These are phyloP conservation scores for Trypanosoma rangeli DNA, from an alignment of 208 protist species.

Conservation along the genomic window DNA sequence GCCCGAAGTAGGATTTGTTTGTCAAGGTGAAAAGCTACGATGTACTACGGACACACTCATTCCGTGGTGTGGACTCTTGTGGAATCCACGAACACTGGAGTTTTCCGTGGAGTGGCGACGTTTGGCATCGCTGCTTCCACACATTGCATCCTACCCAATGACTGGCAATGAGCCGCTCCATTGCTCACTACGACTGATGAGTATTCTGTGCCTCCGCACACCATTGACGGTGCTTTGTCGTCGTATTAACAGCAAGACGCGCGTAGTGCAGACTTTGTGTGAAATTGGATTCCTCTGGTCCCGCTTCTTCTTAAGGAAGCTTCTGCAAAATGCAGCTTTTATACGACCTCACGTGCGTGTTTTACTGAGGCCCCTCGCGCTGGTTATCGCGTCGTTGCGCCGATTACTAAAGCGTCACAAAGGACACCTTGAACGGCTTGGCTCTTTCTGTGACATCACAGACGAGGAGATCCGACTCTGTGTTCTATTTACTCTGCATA, in stretches of 20 bases:
- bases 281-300: slow-evolving; percentile 60
- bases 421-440: slow-evolving; percentile 17
- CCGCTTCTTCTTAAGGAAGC: slow-evolving; percentile 41
- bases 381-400: slow-evolving; percentile 31
- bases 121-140: slow-evolving; percentile 30
- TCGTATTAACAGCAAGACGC: slow-evolving; percentile 44
- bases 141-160: slow-evolving; percentile 23
- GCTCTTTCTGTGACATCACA: slow-evolving; percentile 50
- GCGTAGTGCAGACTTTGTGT: slow-evolving; percentile 67
- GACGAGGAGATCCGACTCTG: slow-evolving; percentile 44
- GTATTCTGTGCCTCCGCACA: slow-evolving; percentile 42
- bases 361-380: slow-evolving; percentile 29
- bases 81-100: slow-evolving; percentile 41
- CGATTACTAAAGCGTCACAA: slow-evolving; percentile 36
- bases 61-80: slow-evolving; percentile 63
- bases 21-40: slow-evolving; percentile 35
- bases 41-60: slow-evolving; percentile 14
- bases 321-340: slow-evolving; percentile 15
- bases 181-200: slow-evolving; percentile 36
- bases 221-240: slow-evolving; percentile 50
- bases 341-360: slow-evolving; percentile 22
- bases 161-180: slow-evolving; percentile 21
- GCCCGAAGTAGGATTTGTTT: slow-evolving; percentile 56
- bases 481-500: slow-evolving; percentile 43
- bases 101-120: slow-evolving; percentile 71